A percentile compares a stretch with the other conserved stretches of the same genome.
These are phyloP conservation scores for Elsinoe perseae DNA, from an alignment of 2,329 filamentous ascomycete species.

Conservation along the genomic window DNA sequence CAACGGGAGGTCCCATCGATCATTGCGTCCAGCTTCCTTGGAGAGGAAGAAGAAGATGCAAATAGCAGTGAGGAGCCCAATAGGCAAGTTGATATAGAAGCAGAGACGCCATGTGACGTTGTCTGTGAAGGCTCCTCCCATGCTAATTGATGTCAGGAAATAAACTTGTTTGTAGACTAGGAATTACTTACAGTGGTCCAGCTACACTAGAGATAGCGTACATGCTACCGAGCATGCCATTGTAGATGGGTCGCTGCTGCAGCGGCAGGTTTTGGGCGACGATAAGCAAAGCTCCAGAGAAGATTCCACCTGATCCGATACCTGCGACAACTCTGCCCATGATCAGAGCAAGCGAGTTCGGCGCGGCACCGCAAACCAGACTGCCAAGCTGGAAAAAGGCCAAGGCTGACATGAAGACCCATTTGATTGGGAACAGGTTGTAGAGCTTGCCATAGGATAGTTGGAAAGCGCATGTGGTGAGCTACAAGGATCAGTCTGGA, in stretches of 20 bases:
- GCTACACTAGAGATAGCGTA: conserved; percentile 43
- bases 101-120: conserved; percentile 35
- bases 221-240: conserved; percentile 39
- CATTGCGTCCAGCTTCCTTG: conserved; percentile 29
- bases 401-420: conserved; percentile 38
- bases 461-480: conserved; percentile 28
- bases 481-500: not conserved
- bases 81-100: conserved; percentile 48
- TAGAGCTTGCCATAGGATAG: conserved; percentile 41
- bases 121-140: conserved; percentile 34
- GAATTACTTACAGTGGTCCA: conserved; percentile 35
- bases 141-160: conserved; percentile 1
- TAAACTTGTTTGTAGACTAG: not conserved
- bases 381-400: conserved; percentile 46
- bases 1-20: conserved; percentile 24
- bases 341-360: conserved; percentile 43
- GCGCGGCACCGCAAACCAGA: conserved; percentile 44
- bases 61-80: conserved; percentile 38
- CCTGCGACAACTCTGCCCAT: conserved; percentile 46
- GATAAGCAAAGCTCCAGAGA: conserved; percentile 42
- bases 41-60: conserved; percentile 32
- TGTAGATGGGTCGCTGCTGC: conserved; percentile 41
- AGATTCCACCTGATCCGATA: conserved; percentile 45
- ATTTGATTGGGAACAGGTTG: conserved; percentile 42
- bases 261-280: conserved; percentile 40